Base-by-base conservation (phyloP, 1,139 yeast species). In the Taphrina betulina region DNA sequence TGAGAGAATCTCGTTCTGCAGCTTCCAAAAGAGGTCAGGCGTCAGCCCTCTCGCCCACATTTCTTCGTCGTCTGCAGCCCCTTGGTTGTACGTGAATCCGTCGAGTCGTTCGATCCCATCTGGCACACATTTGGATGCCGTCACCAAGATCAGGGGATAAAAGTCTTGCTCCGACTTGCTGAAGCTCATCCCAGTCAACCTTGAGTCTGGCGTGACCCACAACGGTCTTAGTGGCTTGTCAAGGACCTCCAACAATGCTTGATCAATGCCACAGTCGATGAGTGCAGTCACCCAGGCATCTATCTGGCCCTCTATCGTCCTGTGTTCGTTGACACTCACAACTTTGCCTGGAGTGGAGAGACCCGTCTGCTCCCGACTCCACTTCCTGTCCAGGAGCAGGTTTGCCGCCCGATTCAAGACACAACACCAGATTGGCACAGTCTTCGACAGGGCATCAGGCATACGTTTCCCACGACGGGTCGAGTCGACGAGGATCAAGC, bases 21-120 rank as follows among this genome's bases (percentile, higher is more conserved):
- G 66, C 0, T 67, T 60, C 95, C 95, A 88, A 57, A 85, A 78
- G 14, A 78, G 54, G 0, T 66, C 63, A 0, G 92, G 80, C 0
- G 75, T 76, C 23, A 88, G 45, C 5, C 29, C 36, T 55, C 45
- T 68, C 0, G 89, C 81, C 96, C 96, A 89, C 23, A 83, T 72
- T 64, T 89, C 96, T 66, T 89, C 95, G 65, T 89, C 96, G 68
- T 89, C 96, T 0, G 94, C 96, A 0, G 95, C 89, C 0, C 96
- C 96, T 68, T 87, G 96, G 1, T 88, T 83, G 66, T 89, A 89
- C 0, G 75, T 71, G 61, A 71, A 81, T 1, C 78, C 81, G 42
- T 68, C 63, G 42, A 74, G 64, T 45, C 71, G 69, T 53, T 73
- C 75, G 2, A 72, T 68, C 12, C 85, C 84, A 65, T 79, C 83